phyloP scores from a whole-genome alignment of 2,329 filamentous ascomycete species.

The Aspergillus oerlinghausenensis region DNA sequence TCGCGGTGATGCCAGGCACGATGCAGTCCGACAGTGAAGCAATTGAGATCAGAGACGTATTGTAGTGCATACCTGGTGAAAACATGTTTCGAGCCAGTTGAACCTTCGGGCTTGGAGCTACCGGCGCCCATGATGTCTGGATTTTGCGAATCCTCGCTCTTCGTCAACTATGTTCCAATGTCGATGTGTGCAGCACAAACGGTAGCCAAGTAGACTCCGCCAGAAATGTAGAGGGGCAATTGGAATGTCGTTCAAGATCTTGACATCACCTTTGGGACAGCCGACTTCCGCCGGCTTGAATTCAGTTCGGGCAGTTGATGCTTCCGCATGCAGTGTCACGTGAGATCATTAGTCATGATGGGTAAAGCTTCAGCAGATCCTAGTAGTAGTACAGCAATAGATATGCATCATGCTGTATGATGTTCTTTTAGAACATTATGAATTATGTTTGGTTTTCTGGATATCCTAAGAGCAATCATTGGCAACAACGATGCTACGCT shows the following conservation, averaged over 20 bases:
- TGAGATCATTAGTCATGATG: background rate
- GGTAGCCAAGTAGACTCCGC: background rate
- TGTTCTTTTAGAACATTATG: background rate
- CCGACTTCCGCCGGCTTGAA: constrained; percentile 1
- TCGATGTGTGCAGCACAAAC: background rate
- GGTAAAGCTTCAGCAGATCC: no score
- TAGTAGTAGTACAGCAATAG: no score
- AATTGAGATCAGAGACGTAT: background rate
- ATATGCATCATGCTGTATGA: background rate
- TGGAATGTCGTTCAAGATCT: background rate
- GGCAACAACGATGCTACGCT: background rate
- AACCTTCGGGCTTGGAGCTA: constrained; percentile 55
- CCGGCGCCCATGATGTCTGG: constrained; percentile 54
- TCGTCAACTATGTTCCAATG: background rate
- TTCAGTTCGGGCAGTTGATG: background rate
- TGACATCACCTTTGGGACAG: background rate
- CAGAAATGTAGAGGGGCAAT: background rate
- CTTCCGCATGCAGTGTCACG: background rate
- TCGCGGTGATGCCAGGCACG: background rate
- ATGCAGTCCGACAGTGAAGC: background rate
- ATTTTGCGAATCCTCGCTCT: background rate
- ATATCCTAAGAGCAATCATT: background rate
- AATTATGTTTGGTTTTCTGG: background rate
- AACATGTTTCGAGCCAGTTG: constrained; percentile 52
- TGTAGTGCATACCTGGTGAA: constrained; percentile 51